A percentile compares a stretch with the other conserved stretches of the same genome.
These are phyloP conservation scores for Mercurialis annua DNA, from an alignment of 345 rosid species.

Conservation along the genomic window DNA sequence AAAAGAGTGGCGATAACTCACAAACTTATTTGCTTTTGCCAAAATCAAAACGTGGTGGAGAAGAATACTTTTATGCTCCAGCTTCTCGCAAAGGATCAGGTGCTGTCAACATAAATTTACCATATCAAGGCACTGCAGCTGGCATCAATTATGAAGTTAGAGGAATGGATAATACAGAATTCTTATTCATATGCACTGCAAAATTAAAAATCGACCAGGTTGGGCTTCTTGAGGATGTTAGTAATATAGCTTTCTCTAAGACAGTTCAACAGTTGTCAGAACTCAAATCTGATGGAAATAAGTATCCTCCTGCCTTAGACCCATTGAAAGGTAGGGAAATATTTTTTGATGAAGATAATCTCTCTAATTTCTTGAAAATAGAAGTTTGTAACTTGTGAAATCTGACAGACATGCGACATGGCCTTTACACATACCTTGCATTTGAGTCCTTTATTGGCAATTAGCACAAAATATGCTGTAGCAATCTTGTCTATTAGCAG, in stretches of 20 bases:
- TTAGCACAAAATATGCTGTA: not conserved
- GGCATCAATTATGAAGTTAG: constrained; percentile 82
- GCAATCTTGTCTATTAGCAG: not conserved
- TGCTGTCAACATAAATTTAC: constrained; percentile 58
- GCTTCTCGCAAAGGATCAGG: constrained; percentile 66
- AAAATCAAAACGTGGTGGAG: constrained; percentile 70
- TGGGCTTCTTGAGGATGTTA: constrained; percentile 69
- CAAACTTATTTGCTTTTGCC: constrained; percentile 63
- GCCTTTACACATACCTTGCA: not conserved
- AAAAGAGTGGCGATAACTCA: constrained; percentile 47
- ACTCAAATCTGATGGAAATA: constrained; percentile 59
- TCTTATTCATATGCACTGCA: constrained; percentile 57
- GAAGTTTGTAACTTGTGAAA: not conserved
- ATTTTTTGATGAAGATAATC: not conserved
- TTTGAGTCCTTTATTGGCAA: not conserved
- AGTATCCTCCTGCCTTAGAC: constrained; percentile 75
- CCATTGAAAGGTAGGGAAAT: constrained; percentile 58
- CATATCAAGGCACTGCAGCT: constrained; percentile 68
- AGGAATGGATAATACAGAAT: constrained; percentile 60
- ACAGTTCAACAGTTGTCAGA: constrained; percentile 76
- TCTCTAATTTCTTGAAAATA: not conserved
- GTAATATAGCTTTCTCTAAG: constrained; percentile 62
- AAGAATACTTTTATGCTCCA: constrained; percentile 44
- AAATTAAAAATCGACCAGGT: constrained; percentile 57
- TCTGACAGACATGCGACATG: not conserved